A percentile compares a stretch with the other conserved stretches of the same genome.
These are phyloP conservation scores for Fusarium sp. DNA, from an alignment of 2,329 filamentous ascomycete species.

Conservation along the genomic window DNA sequence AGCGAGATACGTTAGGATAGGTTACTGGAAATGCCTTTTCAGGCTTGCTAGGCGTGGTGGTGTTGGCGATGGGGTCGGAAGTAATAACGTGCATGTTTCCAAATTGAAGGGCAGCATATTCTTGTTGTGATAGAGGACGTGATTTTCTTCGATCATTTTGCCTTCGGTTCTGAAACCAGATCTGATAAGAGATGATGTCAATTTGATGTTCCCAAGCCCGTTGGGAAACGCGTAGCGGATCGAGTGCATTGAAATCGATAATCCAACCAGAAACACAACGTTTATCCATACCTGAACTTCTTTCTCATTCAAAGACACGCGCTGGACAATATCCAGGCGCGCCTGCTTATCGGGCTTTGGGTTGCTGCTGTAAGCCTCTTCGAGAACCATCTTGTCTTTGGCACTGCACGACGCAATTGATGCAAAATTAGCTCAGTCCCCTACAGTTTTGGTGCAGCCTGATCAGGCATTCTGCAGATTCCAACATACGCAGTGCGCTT, in stretches of 20 bases:
- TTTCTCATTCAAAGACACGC: constrained; percentile 91
- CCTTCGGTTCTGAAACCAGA: constrained; percentile 97
- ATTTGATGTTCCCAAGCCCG: constrained; percentile 25
- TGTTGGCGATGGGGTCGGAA: constrained; percentile 57
- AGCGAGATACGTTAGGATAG: constrained; percentile 47
- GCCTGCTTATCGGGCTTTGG: constrained; percentile 92
- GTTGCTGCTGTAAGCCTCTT: constrained; percentile 86
- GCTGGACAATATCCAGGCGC: constrained; percentile 85
- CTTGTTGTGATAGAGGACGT: constrained; percentile 82
- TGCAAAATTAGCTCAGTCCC: constrained; percentile 39
- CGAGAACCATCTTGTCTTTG: constrained; percentile 89
- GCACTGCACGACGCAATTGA: constrained; percentile 66
- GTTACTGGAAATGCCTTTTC: constrained; percentile 49
- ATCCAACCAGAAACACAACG: constrained; percentile 2
- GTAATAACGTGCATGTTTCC: constrained; percentile 67
- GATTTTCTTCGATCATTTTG: constrained; percentile 94
- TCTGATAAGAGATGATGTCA: constrained; percentile 66
- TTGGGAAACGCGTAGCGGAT: constrained; percentile 33
- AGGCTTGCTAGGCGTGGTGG: constrained; percentile 46
- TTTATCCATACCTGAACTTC: constrained; percentile 85
- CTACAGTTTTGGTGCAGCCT: neutral
- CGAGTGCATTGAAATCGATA: neutral
- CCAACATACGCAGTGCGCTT: constrained; percentile 71
- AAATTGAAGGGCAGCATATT: constrained; percentile 74
- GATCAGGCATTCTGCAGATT: neutral